These are phyloP conservation scores for Populus hybrid DNA, from an alignment of 441 rosid species.

Conservation along the genomic window DNA sequence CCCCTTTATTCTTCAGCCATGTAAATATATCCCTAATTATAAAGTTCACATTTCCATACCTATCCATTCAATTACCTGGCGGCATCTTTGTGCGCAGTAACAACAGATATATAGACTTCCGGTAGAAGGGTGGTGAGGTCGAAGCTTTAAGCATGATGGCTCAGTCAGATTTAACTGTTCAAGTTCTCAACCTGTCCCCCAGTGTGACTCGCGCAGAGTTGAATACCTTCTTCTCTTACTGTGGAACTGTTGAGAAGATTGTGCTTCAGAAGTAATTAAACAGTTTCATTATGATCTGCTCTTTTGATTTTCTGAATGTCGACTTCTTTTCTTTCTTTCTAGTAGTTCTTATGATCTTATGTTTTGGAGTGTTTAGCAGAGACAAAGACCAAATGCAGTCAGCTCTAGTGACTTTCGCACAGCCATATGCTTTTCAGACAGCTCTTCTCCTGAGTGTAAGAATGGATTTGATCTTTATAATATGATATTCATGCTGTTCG, in stretches of 20 bases:
- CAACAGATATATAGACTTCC: not conserved
- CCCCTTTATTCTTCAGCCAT: not conserved
- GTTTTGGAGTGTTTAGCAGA: slow-evolving; percentile 2
- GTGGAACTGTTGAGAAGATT: slow-evolving; percentile 35
- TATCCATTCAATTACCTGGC: not conserved
- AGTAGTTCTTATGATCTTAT: not conserved
- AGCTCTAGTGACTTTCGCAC: slow-evolving; percentile 32
- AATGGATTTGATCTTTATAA: not conserved
- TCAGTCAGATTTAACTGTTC: slow-evolving; percentile 23
- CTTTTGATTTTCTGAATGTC: not conserved
- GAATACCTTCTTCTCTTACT: slow-evolving; percentile 34
- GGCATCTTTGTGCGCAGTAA: not conserved
- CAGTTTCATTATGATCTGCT: not conserved
- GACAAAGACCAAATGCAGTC: slow-evolving; percentile 17
- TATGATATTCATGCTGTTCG: not conserved
- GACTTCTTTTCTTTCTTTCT: not conserved
- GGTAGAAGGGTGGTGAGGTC: not conserved
- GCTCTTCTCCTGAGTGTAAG: slow-evolving; percentile 44
- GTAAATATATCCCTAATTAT: not conserved
- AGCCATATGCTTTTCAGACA: slow-evolving; percentile 36
- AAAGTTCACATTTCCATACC: not conserved
- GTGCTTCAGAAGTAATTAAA: slow-evolving; percentile 22
- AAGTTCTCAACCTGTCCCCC: slow-evolving; percentile 30
- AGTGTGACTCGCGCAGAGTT: slow-evolving; percentile 21
- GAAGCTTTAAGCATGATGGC: slow-evolving; percentile 6